Base-by-base conservation (phyloP, 1,284 basidiomycete genomes). In the Abortiporus biennis region DNA sequence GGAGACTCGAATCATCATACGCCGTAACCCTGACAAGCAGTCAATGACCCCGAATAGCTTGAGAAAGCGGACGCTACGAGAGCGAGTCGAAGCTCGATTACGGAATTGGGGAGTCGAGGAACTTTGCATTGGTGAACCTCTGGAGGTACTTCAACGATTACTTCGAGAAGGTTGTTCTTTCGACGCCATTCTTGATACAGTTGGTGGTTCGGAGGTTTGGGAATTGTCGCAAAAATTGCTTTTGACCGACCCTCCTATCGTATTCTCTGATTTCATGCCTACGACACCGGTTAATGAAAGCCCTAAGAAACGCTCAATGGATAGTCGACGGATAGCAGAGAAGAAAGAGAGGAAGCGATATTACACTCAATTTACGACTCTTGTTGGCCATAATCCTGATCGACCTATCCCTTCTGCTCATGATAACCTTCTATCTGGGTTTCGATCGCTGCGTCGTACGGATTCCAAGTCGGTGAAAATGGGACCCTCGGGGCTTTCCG, bases 131-230 rank as follows among this genome's bases (percentile, higher is more conserved):
- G 74, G 71, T 1, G 74, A 76, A 13, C 67, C 76, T 21, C 64
- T 76, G 6, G 65, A 70, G 30, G 69, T 78, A n/a, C 61, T 85
- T 19, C 70, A 74, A 32, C 62, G 69, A 31, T 59, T 85, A 27
- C 65, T 65, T 22, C 71, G 67, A 40, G 72, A 79, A 44, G 72
- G 70, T 6, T 74, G 78, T 45, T 66, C 71, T 40, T 86, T 90
- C 57, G 86, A 92, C 57, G 80, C 80, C 21, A 74, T 94, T 2
- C 61, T 93, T 42, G 91, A 93, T 59, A 86, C 85, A 1, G 65
- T 87, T 16, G 91, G 91, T 6, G 88, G 90, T 11, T 72, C 74
- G 48, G 75, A 72, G 20, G 69, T 92, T 19, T 86, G 87, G 74
- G 81, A 86, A 48, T 81, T 80, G 2, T 74, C 80, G 1, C 76